These are phyloP conservation scores for Chlorella sp. DNA, from an alignment of 139 green algal genomes.

Conservation along the genomic window DNA sequence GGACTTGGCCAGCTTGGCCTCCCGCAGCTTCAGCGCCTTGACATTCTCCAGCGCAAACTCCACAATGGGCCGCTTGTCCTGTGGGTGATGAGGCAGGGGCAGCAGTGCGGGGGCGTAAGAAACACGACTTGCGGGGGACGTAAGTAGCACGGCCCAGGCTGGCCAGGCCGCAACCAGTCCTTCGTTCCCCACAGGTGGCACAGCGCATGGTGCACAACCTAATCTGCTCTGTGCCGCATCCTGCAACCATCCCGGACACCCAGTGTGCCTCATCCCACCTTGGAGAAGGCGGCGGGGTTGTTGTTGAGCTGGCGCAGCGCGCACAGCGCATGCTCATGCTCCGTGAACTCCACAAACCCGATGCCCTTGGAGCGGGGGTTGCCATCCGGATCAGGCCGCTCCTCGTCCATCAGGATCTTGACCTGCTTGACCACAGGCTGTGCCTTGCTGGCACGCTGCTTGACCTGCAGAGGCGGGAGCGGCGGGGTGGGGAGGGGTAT, in stretches of 20 bases:
- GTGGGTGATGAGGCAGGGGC: too few species aligned
- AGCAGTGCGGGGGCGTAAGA: too few species aligned
- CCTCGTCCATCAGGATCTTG: slow-evolving; percentile 89
- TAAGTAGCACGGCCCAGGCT: too few species aligned
- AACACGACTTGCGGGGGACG: too few species aligned
- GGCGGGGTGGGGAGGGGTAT: not conserved
- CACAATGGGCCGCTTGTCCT: slow-evolving; percentile 80
- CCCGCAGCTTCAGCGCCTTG: slow-evolving; percentile 60
- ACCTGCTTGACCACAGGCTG: slow-evolving; percentile 81
- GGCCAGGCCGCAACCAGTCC: too few species aligned
- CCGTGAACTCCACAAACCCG: slow-evolving; percentile 94
- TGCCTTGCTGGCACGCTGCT: slow-evolving; percentile 82
- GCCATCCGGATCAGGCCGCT: slow-evolving; percentile 41
- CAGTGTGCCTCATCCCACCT: not conserved
- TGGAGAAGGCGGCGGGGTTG: slow-evolving; percentile 75
- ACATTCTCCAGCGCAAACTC: slow-evolving; percentile 94
- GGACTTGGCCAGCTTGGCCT: slow-evolving; percentile 18
- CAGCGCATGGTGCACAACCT: too few species aligned
- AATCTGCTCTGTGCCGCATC: too few species aligned
- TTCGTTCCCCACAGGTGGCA: too few species aligned
- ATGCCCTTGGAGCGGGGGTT: slow-evolving; percentile 65
- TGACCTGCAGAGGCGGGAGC: slow-evolving; percentile 60
- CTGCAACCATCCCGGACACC: too few species aligned
- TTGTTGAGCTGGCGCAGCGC: slow-evolving; percentile 97
- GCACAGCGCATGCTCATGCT: slow-evolving; percentile 89